These are phyloP conservation scores for Penicillium digitatum DNA, from an alignment of 2,329 filamentous ascomycete species.

Conservation along the genomic window DNA sequence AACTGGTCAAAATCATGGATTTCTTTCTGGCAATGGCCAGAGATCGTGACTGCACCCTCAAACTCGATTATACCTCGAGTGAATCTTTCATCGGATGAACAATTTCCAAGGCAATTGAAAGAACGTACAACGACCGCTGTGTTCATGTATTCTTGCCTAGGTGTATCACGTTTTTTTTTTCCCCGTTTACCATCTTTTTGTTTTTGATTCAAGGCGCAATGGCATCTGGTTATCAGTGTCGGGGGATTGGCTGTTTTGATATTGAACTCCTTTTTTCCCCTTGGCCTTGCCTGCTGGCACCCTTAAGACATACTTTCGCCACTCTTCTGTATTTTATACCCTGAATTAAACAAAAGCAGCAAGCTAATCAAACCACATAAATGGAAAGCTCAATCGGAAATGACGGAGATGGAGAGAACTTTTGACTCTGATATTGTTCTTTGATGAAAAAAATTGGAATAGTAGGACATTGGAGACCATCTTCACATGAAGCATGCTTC, in stretches of 20 bases:
- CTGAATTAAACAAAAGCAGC: background rate
- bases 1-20: conserved; percentile 18
- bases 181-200: no score
- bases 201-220: background rate
- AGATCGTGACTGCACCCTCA: background rate
- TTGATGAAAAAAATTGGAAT: background rate
- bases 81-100: background rate
- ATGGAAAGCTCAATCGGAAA: background rate
- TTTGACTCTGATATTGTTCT: background rate
- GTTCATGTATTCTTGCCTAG: background rate
- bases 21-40: background rate
- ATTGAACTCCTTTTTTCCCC: background rate
- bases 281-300: background rate
- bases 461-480: background rate
- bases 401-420: background rate
- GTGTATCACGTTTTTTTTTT: background rate
- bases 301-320: conserved; percentile 8
- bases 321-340: conserved; percentile 16
- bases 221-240: background rate
- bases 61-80: background rate
- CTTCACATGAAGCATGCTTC: background rate
- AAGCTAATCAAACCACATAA: background rate
- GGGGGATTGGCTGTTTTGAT: background rate
- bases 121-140: no score
- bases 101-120: background rate